Conservation (phyloP, 768 basidiomycete species). For the Chalciporus sphaerocephalus region DNA sequence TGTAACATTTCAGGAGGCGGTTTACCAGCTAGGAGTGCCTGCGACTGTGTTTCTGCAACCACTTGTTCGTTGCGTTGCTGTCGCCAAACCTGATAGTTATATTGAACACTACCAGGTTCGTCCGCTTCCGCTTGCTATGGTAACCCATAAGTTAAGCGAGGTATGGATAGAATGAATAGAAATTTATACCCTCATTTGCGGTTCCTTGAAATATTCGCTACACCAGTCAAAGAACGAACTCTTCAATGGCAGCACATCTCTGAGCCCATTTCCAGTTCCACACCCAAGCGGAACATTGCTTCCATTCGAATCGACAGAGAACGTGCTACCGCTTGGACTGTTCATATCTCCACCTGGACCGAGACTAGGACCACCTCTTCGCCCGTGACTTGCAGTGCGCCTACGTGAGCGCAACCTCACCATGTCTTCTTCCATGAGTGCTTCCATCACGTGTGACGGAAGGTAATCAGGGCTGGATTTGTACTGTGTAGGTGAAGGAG, state of each 20-base stretch:
- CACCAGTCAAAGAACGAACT: constrained; percentile 96
- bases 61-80: constrained; percentile 86
- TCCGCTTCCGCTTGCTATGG: constrained; percentile 87
- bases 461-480: constrained; percentile 49
- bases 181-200: constrained; percentile 88
- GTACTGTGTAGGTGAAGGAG: constrained; percentile 32
- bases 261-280: constrained; percentile 75
- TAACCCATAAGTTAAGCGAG: constrained; percentile 12
- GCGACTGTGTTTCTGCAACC: constrained; percentile 59
- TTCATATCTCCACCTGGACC: constrained; percentile 42
- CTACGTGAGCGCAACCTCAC: constrained; percentile 77
- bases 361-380: constrained; percentile 39
- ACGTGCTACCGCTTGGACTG: constrained; percentile 73
- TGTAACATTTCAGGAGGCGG: constrained; percentile 23
- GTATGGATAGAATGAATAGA: not conserved
- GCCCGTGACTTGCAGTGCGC: constrained; percentile 36
- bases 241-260: constrained; percentile 84
- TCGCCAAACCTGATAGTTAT: constrained; percentile 95
- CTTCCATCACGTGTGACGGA: constrained; percentile 80
- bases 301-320: constrained; percentile 67
- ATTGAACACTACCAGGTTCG: constrained; percentile 90
- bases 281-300: constrained; percentile 70
- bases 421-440: constrained; percentile 92
- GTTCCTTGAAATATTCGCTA: constrained; percentile 94
- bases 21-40: constrained; percentile 74